These are phyloP conservation scores for Colletotrichum costaricense DNA, from an alignment of 2,329 filamentous ascomycete genomes.

Conservation along the genomic window DNA sequence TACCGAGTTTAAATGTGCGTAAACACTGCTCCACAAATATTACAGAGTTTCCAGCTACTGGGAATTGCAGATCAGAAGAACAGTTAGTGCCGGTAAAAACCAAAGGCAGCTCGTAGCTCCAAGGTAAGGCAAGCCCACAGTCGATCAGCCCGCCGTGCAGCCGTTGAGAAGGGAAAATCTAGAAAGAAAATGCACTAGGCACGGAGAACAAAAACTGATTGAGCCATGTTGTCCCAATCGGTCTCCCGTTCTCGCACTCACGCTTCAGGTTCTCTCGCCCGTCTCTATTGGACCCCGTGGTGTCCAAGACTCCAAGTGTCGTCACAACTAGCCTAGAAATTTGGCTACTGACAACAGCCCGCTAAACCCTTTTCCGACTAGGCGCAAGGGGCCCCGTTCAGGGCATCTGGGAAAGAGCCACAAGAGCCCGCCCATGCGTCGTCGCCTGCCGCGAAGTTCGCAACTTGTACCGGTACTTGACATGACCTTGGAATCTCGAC, in stretches of 20 bases:
- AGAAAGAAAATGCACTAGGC: not conserved
- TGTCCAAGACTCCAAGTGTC: slow-evolving; percentile 11
- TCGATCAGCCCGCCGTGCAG: not conserved
- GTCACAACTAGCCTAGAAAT: slow-evolving; percentile 30
- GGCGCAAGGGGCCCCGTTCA: slow-evolving; percentile 29
- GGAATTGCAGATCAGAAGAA: not conserved
- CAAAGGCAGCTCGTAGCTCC: not conserved
- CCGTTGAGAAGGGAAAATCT: not conserved
- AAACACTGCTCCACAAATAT: not conserved
- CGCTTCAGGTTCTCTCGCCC: not conserved
- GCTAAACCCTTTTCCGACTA: slow-evolving; percentile 28
- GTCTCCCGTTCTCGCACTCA: not conserved
- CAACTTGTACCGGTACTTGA: slow-evolving; percentile 31
- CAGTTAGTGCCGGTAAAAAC: not conserved
- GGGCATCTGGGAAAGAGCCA: slow-evolving; percentile 11
- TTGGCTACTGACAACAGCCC: slow-evolving; percentile 28
- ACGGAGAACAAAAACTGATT: not conserved
- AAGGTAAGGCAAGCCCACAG: not conserved
- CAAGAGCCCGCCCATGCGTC: slow-evolving; percentile 23
- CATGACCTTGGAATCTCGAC: slow-evolving; percentile 27
- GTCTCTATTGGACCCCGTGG: slow-evolving; percentile 1
- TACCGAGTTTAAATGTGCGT: not conserved
- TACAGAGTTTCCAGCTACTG: not conserved
- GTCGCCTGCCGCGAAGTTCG: slow-evolving; percentile 14
- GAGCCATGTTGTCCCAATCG: not conserved